Conservation (phyloP, 2,329 filamentous ascomycete genomes). For the Microcyclosporella mali region DNA sequence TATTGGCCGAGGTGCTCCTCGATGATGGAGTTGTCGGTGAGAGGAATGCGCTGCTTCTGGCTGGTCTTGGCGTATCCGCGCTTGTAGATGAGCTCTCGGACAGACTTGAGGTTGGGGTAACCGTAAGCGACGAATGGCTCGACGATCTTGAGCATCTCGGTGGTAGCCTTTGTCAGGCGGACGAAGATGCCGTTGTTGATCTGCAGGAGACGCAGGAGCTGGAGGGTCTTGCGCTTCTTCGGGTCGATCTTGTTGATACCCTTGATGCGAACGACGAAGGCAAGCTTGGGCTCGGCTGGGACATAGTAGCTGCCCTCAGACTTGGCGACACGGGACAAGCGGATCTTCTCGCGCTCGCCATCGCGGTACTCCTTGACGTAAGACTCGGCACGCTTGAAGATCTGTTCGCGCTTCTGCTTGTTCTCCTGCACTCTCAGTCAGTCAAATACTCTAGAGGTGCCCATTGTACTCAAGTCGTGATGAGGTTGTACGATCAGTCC, state of each 20-base stretch:
- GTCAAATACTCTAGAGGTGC: slow-evolving; percentile 18
- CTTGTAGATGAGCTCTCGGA: slow-evolving; percentile 99
- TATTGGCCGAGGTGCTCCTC: slow-evolving; percentile 96
- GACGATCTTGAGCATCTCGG: slow-evolving; percentile 95
- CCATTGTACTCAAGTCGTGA: slow-evolving; percentile 4
- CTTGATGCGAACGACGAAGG: slow-evolving; percentile 99
- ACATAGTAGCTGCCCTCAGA: slow-evolving; percentile 90
- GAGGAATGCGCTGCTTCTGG: slow-evolving; percentile 91
- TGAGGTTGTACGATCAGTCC: slow-evolving; percentile 68
- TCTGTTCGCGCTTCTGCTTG: slow-evolving; percentile 97
- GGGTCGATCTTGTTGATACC: slow-evolving; percentile 99
- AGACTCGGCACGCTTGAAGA: slow-evolving; percentile 99
- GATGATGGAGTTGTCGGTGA: slow-evolving; percentile 97
- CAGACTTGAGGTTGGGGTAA: slow-evolving; percentile 98
- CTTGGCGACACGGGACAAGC: slow-evolving; percentile 83
- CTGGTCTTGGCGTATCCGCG: slow-evolving; percentile 93
- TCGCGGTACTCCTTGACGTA: slow-evolving; percentile 99
- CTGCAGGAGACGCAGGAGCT: slow-evolving; percentile 98
- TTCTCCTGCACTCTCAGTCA: slow-evolving; percentile 61
- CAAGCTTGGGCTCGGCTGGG: slow-evolving; percentile 88
- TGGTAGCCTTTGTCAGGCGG: slow-evolving; percentile 93
- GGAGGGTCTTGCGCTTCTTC: slow-evolving; percentile 99
- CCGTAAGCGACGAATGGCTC: slow-evolving; percentile 99
- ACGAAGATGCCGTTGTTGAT: slow-evolving; percentile 99
- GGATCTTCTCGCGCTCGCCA: slow-evolving; percentile 96